These are phyloP conservation scores for Calonectria pteridis DNA, from an alignment of 2,329 filamentous ascomycete species.

Conservation along the genomic window DNA sequence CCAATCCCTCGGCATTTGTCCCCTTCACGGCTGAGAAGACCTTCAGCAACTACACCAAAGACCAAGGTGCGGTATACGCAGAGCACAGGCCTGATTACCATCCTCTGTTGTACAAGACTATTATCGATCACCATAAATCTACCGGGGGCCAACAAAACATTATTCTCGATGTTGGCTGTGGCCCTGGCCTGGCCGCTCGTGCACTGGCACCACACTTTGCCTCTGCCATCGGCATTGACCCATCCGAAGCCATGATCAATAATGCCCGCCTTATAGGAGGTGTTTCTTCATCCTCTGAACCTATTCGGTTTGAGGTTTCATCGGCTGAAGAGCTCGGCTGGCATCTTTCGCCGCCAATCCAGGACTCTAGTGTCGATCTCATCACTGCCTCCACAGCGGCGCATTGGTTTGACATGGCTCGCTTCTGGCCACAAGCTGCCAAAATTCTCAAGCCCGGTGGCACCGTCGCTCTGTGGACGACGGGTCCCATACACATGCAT, in stretches of 20 bases:
- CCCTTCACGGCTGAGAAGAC: not conserved
- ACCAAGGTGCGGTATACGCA: conserved; percentile 59
- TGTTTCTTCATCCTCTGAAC: conserved; percentile 40
- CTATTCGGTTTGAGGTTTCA: conserved; percentile 54
- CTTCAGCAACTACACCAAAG: not conserved
- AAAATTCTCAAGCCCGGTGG: conserved; percentile 64
- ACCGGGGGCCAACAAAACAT: conserved; percentile 57
- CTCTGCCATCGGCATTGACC: conserved; percentile 62
- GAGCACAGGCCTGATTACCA: conserved; percentile 57
- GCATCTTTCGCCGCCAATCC: conserved; percentile 44
- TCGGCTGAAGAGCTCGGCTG: conserved; percentile 58
- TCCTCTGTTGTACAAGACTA: conserved; percentile 57
- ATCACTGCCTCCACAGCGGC: conserved; percentile 63
- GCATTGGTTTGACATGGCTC: conserved; percentile 69
- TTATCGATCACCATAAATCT: conserved; percentile 60
- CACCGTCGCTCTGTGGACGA: conserved; percentile 65
- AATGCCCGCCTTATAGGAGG: conserved; percentile 56
- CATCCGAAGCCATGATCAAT: conserved; percentile 65
- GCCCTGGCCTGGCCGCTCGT: conserved; percentile 63
- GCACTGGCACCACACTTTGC: conserved; percentile 60
- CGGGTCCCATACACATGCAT: conserved; percentile 46
- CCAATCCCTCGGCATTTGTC: not conserved
- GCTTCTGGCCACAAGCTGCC: conserved; percentile 62
- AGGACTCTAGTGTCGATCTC: conserved; percentile 59
- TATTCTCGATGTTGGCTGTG: conserved; percentile 68